Percentiles rank a stretch among this genome's conserved stretches.
Conservation (phyloP, 768 basidiomycete species). For the Filobasidium floriforme region DNA sequence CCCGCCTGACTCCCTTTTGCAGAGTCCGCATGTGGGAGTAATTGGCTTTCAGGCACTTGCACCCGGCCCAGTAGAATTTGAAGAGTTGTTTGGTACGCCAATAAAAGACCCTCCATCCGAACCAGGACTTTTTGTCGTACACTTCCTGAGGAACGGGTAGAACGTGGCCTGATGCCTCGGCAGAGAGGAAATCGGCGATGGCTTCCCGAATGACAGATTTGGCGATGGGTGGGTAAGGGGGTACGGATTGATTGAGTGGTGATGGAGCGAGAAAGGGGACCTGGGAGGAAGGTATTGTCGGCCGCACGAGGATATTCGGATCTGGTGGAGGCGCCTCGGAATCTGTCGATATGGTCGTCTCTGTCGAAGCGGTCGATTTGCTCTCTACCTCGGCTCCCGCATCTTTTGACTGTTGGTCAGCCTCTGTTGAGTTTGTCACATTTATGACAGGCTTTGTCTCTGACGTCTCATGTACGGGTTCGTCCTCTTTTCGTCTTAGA, state of each 20-base stretch:
- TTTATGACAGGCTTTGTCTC: too few species aligned
- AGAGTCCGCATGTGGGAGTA: conserved; percentile 55
- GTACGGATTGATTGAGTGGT: conserved; percentile 14
- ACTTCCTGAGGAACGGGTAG: not conserved
- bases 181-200: conserved; percentile 24
- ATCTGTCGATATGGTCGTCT: not conserved
- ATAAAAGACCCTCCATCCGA: conserved; percentile 16
- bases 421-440: too few species aligned
- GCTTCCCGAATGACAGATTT: conserved; percentile 16
- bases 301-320: conserved; percentile 2
- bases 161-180: conserved; percentile 20
- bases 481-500: too few species aligned
- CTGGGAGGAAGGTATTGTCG: conserved; percentile 11
- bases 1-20: conserved; percentile 53
- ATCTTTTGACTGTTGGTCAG: too few species aligned
- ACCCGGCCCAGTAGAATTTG: conserved; percentile 79
- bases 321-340: not conserved
- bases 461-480: too few species aligned
- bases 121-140: not conserved
- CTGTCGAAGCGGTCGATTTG: too few species aligned
- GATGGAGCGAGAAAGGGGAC: conserved; percentile 23
- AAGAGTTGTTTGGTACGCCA: conserved; percentile 49
- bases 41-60: conserved; percentile 58
- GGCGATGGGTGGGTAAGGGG: conserved; percentile 15
- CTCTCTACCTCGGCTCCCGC: too few species aligned